Conservation (phyloP, 352 stramenopile genomes). For the Thalassiosira pacifica region DNA sequence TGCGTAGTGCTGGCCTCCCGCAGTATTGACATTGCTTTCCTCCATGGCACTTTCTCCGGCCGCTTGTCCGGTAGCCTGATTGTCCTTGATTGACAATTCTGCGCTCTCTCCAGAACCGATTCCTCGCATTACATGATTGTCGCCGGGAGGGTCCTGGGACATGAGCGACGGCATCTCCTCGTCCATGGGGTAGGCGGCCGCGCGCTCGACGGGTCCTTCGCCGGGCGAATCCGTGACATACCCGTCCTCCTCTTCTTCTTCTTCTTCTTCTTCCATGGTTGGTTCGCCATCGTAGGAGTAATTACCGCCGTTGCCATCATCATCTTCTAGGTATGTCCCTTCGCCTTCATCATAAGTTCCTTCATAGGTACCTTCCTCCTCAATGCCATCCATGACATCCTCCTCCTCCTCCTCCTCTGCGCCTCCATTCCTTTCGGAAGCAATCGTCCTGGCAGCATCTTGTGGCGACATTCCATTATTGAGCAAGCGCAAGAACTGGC, state of each 20-base stretch:
- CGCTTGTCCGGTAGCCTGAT: no score
- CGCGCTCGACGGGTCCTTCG: neutral
- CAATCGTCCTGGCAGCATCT: conserved; percentile 65
- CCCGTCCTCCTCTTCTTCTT: conserved; percentile 12
- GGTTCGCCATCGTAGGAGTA: no score
- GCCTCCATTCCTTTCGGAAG: conserved; percentile 53
- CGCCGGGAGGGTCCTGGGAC: conserved; percentile 38
- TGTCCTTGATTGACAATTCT: conserved; percentile 32
- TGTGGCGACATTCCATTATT: conserved; percentile 73
- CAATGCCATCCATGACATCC: neutral
- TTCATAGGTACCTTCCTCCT: conserved; percentile 10
- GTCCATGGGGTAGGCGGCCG: conserved; percentile 2
- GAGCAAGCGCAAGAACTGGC: conserved; percentile 79
- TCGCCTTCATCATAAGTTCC: no score
- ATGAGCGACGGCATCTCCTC: conserved; percentile 16
- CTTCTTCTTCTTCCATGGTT: conserved; percentile 6
- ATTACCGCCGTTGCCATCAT: neutral
- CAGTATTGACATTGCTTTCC: no score
- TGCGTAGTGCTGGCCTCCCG: no score
- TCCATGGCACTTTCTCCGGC: no score
- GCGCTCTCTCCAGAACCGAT: conserved; percentile 33
- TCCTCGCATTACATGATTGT: conserved; percentile 25
- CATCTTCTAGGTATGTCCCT: conserved; percentile 13
- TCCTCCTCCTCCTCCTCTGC: conserved; percentile 8
- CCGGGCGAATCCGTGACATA: neutral